Evolutionary conservation across 345 rosid genomes (phyloP).

Genomic region (Punica granatum): DNA sequence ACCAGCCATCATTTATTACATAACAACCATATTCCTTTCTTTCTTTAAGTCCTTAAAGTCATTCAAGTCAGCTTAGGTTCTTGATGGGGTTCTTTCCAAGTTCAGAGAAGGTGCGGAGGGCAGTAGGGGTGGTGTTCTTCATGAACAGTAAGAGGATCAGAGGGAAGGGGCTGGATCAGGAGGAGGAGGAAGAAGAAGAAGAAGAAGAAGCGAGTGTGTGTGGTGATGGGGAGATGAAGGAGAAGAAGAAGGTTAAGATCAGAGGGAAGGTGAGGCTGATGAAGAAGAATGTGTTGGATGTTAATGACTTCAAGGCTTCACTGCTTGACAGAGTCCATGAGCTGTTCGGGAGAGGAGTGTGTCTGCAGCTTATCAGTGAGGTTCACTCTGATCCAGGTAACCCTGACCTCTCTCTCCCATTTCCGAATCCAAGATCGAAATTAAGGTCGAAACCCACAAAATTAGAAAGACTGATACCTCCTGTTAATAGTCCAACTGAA

Average conservation of each 20-base stretch:
- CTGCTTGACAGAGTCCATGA: conserved; percentile 7
- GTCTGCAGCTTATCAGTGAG: conserved; percentile 11
- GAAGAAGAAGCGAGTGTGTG: background rate
- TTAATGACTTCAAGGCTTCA: conserved; percentile 10
- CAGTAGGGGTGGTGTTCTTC: background rate
- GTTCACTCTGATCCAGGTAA: conserved; percentile 4
- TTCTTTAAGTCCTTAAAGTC: background rate
- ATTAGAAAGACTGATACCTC: background rate
- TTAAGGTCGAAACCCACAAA: background rate
- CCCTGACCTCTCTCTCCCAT: background rate
- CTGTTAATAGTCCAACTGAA: background rate
- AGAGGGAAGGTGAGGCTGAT: conserved; percentile 5
- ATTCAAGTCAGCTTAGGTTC: background rate
- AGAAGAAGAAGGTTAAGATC: conserved; percentile 1
- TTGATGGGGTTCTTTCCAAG: background rate
- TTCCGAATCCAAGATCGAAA: background rate
- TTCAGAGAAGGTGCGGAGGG: background rate
- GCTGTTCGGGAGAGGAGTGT: conserved; percentile 3
- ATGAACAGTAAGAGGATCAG: background rate
- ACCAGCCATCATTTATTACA: background rate
- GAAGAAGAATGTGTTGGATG: conserved; percentile 15
- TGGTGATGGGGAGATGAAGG: background rate
- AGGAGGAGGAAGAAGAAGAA: background rate
- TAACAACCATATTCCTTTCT: background rate
- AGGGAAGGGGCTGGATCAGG: too few relatives aligned